phyloP scores from a whole-genome alignment of 2,329 filamentous ascomycete species.

The Chalaropsis ovoidea region DNA sequence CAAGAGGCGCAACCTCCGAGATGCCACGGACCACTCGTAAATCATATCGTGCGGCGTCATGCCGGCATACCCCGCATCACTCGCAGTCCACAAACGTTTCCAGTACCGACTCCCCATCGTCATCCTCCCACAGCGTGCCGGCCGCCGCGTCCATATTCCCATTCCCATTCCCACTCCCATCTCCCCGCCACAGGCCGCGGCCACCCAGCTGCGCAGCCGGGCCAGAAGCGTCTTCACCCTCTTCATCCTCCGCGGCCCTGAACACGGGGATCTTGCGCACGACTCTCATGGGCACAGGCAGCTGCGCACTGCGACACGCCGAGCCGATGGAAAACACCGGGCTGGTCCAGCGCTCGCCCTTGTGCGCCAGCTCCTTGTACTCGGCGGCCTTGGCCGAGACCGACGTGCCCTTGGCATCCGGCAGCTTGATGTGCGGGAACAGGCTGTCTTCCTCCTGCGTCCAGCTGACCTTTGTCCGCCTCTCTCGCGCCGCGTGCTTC shows the following conservation, averaged over 20 bases:
- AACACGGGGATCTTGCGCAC: constrained; percentile 24
- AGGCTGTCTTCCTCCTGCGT: constrained; percentile 57
- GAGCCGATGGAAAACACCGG: constrained; percentile 82
- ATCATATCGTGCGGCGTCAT: neutral
- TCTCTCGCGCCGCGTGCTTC: neutral
- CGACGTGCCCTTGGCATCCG: constrained; percentile 40
- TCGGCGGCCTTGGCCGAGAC: constrained; percentile 90
- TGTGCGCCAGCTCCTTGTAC: constrained; percentile 75
- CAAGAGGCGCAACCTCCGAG: constrained; percentile 41
- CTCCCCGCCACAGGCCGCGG: neutral
- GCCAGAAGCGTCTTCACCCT: neutral
- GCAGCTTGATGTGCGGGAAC: constrained; percentile 78
- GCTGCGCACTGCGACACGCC: constrained; percentile 59
- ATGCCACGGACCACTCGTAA: constrained; percentile 55
- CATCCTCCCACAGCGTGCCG: constrained; percentile 7
- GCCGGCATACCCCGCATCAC: neutral
- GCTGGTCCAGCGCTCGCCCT: constrained; percentile 91
- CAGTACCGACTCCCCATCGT: constrained; percentile 13
- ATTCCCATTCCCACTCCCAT: too few relatives aligned
- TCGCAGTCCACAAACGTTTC: constrained; percentile 24
- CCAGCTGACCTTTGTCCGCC: constrained; percentile 39
- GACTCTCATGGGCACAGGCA: constrained; percentile 52
- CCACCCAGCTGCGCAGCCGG: neutral
- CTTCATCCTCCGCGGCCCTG: neutral
- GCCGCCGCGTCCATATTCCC: neutral